phyloP scores from a whole-genome alignment of 352 stramenopile species.

The Phytopythium ostracodes region DNA sequence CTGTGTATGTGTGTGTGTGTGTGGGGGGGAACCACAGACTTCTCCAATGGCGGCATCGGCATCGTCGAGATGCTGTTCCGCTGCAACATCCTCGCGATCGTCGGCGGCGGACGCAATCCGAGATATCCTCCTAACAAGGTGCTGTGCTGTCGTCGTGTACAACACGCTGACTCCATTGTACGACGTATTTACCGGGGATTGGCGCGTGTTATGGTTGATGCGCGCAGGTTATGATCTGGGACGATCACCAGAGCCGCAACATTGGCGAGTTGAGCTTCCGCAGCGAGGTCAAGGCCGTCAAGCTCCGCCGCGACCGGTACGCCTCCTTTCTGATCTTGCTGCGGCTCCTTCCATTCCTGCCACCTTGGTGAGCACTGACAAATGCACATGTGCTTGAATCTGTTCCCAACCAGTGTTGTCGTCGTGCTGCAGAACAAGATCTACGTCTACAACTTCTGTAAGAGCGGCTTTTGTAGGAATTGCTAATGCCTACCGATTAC shows the following conservation, averaged over 20 bases:
- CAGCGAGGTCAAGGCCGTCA: conserved; percentile 95
- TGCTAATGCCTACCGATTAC: neutral
- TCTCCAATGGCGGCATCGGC: conserved; percentile 94
- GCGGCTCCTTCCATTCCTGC: neutral
- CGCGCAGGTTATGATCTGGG: conserved; percentile 97
- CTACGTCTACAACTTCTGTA: conserved; percentile 98
- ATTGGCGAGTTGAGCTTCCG: conserved; percentile 98
- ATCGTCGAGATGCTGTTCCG: conserved; percentile 99
- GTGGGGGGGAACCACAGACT: too few species aligned
- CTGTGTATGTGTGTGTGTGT: too few species aligned
- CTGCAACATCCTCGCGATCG: conserved; percentile 97
- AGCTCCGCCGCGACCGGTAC: conserved; percentile 92
- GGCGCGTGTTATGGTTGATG: neutral
- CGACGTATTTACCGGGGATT: neutral
- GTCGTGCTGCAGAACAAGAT: conserved; percentile 97
- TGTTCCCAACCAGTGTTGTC: conserved; percentile 75
- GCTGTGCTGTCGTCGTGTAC: neutral
- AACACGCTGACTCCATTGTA: neutral
- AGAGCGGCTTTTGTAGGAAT: conserved; percentile 7
- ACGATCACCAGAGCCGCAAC: conserved; percentile 97
- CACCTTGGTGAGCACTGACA: neutral
- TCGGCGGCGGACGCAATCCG: conserved; percentile 89
- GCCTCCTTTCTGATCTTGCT: neutral
- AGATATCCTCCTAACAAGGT: conserved; percentile 96
- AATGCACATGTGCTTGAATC: neutral